Evolutionary conservation across 768 basidiomycete genomes (phyloP).

Genomic region (Boletales sp.): DNA sequence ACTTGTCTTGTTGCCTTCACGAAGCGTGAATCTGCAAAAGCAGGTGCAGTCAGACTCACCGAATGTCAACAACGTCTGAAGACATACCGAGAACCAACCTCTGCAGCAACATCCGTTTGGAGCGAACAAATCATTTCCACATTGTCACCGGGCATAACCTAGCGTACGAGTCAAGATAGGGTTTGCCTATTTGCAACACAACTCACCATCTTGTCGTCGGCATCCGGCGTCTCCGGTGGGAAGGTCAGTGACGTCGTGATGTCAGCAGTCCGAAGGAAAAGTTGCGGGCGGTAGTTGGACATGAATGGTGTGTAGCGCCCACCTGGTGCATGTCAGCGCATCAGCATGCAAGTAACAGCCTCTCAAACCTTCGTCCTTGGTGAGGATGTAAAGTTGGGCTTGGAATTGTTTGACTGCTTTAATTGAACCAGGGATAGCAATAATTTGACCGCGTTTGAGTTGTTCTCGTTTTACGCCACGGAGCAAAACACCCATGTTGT

Average conservation of each 20-base stretch:
- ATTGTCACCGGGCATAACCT: conserved; percentile 98
- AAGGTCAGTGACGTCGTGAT: conserved; percentile 82
- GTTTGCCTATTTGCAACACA: background rate
- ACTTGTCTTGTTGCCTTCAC: conserved; percentile 94
- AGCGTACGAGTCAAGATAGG: conserved; percentile 4
- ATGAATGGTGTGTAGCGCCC: conserved; percentile 92
- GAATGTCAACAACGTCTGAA: background rate
- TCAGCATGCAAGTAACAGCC: conserved; percentile 45
- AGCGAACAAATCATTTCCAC: conserved; percentile 88
- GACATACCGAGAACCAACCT: conserved; percentile 75
- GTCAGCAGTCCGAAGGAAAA: conserved; percentile 95
- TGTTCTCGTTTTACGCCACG: conserved; percentile 98
- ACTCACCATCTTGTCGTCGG: conserved; percentile 82
- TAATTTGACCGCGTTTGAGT: conserved; percentile 87
- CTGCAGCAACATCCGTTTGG: conserved; percentile 82
- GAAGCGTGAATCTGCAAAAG: conserved; percentile 68
- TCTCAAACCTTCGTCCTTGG: conserved; percentile 38
- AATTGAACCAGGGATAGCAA: conserved; percentile 85
- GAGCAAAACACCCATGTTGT: conserved; percentile 97
- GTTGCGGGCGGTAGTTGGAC: conserved; percentile 90
- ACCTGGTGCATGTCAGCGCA: conserved; percentile 30
- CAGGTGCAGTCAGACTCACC: background rate
- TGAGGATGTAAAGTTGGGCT: conserved; percentile 77
- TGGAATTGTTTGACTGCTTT: conserved; percentile 94
- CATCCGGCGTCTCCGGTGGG: conserved; percentile 79